These are phyloP conservation scores for Potentilla sterilis DNA, from an alignment of 306 rosid species.

Conservation along the genomic window DNA sequence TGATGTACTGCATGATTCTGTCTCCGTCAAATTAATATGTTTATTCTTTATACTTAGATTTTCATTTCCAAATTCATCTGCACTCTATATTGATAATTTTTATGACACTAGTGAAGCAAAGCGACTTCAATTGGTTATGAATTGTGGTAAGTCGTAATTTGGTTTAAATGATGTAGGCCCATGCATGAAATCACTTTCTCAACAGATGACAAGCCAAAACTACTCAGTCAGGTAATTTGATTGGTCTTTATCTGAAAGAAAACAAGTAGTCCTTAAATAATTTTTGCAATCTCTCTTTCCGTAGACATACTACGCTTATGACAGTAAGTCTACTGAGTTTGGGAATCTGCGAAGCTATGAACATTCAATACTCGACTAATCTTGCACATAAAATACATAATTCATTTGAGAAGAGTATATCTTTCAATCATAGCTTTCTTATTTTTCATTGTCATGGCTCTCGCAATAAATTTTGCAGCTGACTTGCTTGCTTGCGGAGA, in stretches of 20 bases:
- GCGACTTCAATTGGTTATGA: conserved; percentile 14
- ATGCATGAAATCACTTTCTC: conserved; percentile 99
- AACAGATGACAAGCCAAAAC: conserved; percentile 93
- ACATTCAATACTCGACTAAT: conserved; percentile 8
- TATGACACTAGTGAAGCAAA: conserved; percentile 19
- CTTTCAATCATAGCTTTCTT: background rate
- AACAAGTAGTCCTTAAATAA: background rate
- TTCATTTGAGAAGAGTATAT: conserved; percentile 1
- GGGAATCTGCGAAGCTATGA: background rate
- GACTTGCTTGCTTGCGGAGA: conserved; percentile 93
- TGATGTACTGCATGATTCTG: conserved; percentile 8
- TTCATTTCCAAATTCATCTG: background rate
- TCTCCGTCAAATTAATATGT: background rate
- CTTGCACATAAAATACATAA: conserved; percentile 5
- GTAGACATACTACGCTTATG: conserved; percentile 10
- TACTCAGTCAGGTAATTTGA: conserved; percentile 85
- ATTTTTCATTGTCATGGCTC: conserved; percentile 13
- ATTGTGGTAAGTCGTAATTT: conserved; percentile 19
- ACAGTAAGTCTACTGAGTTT: conserved; percentile 15
- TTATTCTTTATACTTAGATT: background rate
- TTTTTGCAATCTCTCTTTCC: background rate
- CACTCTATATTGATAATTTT: conserved; percentile 15
- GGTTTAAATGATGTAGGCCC: conserved; percentile 66
- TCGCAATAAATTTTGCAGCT: conserved; percentile 52
- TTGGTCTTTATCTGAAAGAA: conserved; percentile 4